Evolutionary conservation across 202 grass and related monocot genomes (phyloP).

Genomic region (Zizania palustris): DNA sequence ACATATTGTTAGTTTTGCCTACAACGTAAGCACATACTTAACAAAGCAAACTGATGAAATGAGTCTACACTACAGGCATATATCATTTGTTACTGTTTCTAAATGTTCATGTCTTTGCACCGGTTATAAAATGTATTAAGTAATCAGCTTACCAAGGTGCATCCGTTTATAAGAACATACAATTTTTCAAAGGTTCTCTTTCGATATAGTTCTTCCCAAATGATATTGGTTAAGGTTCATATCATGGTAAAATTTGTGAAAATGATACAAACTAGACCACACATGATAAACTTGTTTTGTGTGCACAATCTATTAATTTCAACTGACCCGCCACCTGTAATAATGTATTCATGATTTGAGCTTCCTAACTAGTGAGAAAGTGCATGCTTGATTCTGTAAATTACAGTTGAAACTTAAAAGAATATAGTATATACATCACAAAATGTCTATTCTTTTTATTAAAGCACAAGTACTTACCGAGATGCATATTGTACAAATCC

Average conservation of each 20-base stretch:
- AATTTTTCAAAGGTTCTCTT: slow-evolving; percentile 15
- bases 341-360: background rate
- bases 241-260: slow-evolving; percentile 6
- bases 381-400: slow-evolving; percentile 17
- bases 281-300: background rate
- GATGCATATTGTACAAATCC: slow-evolving; percentile 90
- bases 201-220: slow-evolving; percentile 8
- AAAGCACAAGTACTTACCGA: slow-evolving; percentile 55
- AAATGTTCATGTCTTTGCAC: slow-evolving; percentile 13
- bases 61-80: background rate
- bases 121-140: background rate
- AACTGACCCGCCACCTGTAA: slow-evolving; percentile 4
- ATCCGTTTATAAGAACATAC: background rate
- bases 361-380: background rate
- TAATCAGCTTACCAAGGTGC: slow-evolving; percentile 5
- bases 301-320: too few species aligned
- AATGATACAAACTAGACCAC: slow-evolving; percentile 5
- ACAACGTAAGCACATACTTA: background rate
- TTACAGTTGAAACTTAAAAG: slow-evolving; percentile 19
- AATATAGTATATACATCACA: slow-evolving; percentile 12
- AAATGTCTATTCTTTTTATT: background rate
- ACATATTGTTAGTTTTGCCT: too few species aligned
- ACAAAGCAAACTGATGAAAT: background rate
- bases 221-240: background rate
- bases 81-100: slow-evolving; percentile 6